Evolutionary conservation across 106 monocot species (phyloP).

Genomic region (Amphibolis antarctica): DNA sequence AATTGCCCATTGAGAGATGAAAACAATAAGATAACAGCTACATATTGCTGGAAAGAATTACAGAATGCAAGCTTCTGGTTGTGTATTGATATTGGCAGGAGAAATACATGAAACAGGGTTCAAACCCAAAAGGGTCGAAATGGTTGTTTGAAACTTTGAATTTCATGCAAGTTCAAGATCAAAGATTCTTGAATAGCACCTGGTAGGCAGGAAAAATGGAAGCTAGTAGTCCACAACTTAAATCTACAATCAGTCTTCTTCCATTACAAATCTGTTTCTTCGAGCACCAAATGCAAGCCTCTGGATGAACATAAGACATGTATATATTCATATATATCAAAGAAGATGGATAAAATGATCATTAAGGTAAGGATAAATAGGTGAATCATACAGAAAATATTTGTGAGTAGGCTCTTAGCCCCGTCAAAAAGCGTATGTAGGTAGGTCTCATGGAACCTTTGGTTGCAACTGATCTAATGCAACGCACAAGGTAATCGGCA

Average conservation of each 20-base stretch:
- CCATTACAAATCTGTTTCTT: constrained; percentile 64
- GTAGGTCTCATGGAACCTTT: constrained; percentile 63
- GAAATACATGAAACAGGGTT: too few relatives aligned
- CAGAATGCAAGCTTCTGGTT: too few relatives aligned
- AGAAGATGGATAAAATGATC: not conserved
- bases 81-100: too few relatives aligned
- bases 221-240: too few relatives aligned
- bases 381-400: constrained; percentile 74
- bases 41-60: too few relatives aligned
- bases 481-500: constrained; percentile 78
- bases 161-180: too few relatives aligned
- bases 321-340: not conserved
- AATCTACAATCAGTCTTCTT: constrained; percentile 31
- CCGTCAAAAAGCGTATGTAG: constrained; percentile 89
- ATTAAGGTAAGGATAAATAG: not conserved
- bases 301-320: constrained; percentile 17
- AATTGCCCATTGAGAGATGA: too few relatives aligned
- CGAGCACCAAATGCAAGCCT: constrained; percentile 92
- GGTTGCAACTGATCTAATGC: constrained; percentile 54
- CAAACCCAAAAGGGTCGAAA: too few relatives aligned
- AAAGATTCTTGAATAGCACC: too few relatives aligned
- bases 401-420: constrained; percentile 92
- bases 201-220: too few relatives aligned
- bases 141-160: too few relatives aligned
- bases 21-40: too few relatives aligned